These are phyloP conservation scores for Ustilago bromivora DNA, from an alignment of 1,284 basidiomycete genomes.

Conservation along the genomic window DNA sequence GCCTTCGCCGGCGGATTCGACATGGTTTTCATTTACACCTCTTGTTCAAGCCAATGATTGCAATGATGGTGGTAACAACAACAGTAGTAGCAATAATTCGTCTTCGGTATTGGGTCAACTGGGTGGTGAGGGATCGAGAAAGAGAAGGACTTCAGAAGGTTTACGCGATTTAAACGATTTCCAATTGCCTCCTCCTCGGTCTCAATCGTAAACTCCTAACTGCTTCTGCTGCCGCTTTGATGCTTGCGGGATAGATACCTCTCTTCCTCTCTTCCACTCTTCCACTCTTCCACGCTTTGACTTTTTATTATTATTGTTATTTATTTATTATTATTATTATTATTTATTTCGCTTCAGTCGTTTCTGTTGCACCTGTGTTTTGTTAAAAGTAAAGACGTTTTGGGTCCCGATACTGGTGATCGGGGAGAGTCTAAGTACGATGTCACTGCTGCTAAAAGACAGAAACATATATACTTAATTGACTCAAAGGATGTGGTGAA, in stretches of 20 bases:
- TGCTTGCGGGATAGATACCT: conserved; percentile 1
- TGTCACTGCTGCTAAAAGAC: too few species aligned
- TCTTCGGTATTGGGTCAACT: conserved; percentile 46
- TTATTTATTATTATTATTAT: too few species aligned
- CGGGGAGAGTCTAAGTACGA: too few species aligned
- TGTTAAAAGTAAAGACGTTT: too few species aligned
- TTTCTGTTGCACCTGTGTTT: too few species aligned
- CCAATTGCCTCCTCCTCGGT: conserved; percentile 49
- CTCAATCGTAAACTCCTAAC: conserved; percentile 5
- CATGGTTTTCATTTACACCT: conserved; percentile 58
- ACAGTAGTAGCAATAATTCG: not conserved
- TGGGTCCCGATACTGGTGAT: too few species aligned
- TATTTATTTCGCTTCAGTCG: too few species aligned
- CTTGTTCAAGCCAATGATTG: conserved; percentile 40
- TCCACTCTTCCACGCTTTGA: not conserved
- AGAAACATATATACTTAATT: too few species aligned
- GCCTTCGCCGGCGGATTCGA: conserved; percentile 54
- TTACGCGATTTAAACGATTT: conserved; percentile 49
- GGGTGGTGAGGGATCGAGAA: conserved; percentile 52
- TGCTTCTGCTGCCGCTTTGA: not conserved
- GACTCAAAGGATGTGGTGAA: too few species aligned
- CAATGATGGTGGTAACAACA: conserved; percentile 8
- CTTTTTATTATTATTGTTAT: not conserved
- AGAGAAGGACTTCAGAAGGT: conserved; percentile 35
- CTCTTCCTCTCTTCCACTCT: not conserved